Base-by-base conservation (phyloP, 208 protist genomes). In the Trypanosoma avium region DNA sequence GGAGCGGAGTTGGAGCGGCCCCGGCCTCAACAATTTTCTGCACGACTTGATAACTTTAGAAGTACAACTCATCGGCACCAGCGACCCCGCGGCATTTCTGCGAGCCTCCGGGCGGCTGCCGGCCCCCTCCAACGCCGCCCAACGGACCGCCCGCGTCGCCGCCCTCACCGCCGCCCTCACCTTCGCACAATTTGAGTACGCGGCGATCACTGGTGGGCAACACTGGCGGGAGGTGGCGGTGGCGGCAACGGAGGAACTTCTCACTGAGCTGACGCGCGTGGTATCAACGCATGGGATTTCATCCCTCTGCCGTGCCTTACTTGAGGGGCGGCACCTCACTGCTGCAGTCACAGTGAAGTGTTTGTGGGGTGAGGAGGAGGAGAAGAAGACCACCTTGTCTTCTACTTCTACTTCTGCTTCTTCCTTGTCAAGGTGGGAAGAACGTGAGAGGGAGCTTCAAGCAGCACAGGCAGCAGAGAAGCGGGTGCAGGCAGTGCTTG, bases 111-210 rank as follows among this genome's bases (percentile, higher is more conserved):
- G 63, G 10, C 63, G 53, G 3, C 3, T 32, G 7, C 52, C 4
- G 5, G 26, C 26, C 12, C 17, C 48, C 4, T 61, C 73, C 0
- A 9, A 27, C 4, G 64, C 54, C 35, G 56, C 69, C 9, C 75
- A 77, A 21, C 68, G 43, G 15, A 47, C 36, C 22, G 74, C 75
- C 6, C 55, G 61, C 12, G 43, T 79, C 19, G 72, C 66, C 42
- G 19, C 77, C 45, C 64, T 88, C 35, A 59, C 68, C 17, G 35
- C 75, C 0, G 52, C 82, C 7, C 36, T 84, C 40, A 55, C 63
- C 24, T 61, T 85, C 30, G 59, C 67, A 2, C 62, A 65, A 42
- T n/a, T 27, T 21, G 53, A 61, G 13, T 19, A 36, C 2, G 26
- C 27, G 42, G 30, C 36, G 24, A 43, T n/a, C n/a, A n/a, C 57